Evolutionary conservation across 768 basidiomycete genomes (phyloP).

Genomic region (Collybia sordida): DNA sequence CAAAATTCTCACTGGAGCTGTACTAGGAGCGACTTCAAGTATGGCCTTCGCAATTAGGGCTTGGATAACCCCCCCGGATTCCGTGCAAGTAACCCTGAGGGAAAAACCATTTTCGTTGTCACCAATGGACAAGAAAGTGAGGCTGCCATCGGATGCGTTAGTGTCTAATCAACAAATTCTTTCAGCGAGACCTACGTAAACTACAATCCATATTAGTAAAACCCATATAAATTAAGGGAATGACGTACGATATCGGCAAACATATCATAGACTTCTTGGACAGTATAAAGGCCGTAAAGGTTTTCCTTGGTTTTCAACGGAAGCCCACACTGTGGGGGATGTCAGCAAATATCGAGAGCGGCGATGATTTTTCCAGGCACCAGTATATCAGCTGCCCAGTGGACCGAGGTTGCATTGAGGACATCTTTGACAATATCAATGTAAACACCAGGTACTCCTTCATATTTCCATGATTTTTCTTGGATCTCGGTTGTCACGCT

Average conservation of each 20-base stretch:
- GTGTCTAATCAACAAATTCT: background rate
- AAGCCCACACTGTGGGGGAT: constrained; percentile 35
- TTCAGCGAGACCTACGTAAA: constrained; percentile 5
- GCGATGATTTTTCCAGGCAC: constrained; percentile 13
- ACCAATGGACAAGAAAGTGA: constrained; percentile 25
- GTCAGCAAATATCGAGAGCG: background rate
- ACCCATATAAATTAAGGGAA: background rate
- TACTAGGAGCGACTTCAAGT: constrained; percentile 18
- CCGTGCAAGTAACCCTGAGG: constrained; percentile 21
- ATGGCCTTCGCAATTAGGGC: constrained; percentile 31
- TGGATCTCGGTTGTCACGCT: constrained; percentile 26
- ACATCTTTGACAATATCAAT: constrained; percentile 50
- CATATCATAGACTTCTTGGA: constrained; percentile 47
- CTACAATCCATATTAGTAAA: background rate
- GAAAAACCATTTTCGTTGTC: constrained; percentile 31
- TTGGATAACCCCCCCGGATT: constrained; percentile 26
- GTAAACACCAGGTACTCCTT: constrained; percentile 25
- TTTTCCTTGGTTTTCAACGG: constrained; percentile 46
- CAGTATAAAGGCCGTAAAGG: constrained; percentile 42
- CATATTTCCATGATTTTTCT: constrained; percentile 28
- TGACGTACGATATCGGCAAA: constrained; percentile 30
- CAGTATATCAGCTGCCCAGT: constrained; percentile 38
- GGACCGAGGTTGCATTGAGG: constrained; percentile 37
- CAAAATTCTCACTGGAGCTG: constrained; percentile 21
- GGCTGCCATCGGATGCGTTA: constrained; percentile 7